A percentile compares a stretch with the other conserved stretches of the same genome.
Evolutionary conservation across 2,329 filamentous ascomycete genomes (phyloP).

Genomic region (Thielaviopsis musarum): DNA sequence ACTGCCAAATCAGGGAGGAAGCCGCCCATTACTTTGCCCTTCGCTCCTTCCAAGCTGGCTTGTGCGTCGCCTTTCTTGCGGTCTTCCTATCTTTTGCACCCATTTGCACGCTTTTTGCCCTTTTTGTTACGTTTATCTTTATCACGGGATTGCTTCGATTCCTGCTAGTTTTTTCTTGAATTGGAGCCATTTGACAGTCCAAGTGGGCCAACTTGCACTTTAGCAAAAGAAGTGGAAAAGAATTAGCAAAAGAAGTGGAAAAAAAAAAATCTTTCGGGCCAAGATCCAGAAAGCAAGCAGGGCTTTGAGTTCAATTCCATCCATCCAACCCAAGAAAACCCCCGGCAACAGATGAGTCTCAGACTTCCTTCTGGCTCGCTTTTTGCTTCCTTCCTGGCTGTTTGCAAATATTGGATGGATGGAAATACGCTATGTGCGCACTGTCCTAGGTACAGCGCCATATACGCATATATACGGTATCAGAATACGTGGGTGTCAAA

Average conservation of each 20-base stretch:
- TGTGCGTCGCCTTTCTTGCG: neutral
- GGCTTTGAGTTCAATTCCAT: neutral
- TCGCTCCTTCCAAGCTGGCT: neutral
- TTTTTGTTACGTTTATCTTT: neutral
- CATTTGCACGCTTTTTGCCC: neutral
- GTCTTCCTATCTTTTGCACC: neutral
- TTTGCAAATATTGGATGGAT: neutral
- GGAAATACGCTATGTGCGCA: neutral
- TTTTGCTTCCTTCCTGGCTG: neutral
- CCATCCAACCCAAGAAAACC: neutral
- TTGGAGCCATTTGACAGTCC: neutral
- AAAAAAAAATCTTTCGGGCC: neutral
- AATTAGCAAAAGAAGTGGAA: neutral
- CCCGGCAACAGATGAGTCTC: neutral
- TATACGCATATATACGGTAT: neutral
- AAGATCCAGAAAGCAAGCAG: neutral
- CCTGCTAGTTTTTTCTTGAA: neutral
- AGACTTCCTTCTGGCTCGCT: neutral
- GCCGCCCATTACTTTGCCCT: neutral
- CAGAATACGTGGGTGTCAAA: neutral
- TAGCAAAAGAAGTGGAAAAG: neutral
- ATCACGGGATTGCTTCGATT: neutral
- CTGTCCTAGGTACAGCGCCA: neutral
- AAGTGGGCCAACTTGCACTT: neutral
- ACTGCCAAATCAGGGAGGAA: neutral